Evolutionary conservation across 371 early-diverging fungal species (phyloP), one percentile per base, ranked within the genome.

Genomic region (Mucor indicus): DNA sequence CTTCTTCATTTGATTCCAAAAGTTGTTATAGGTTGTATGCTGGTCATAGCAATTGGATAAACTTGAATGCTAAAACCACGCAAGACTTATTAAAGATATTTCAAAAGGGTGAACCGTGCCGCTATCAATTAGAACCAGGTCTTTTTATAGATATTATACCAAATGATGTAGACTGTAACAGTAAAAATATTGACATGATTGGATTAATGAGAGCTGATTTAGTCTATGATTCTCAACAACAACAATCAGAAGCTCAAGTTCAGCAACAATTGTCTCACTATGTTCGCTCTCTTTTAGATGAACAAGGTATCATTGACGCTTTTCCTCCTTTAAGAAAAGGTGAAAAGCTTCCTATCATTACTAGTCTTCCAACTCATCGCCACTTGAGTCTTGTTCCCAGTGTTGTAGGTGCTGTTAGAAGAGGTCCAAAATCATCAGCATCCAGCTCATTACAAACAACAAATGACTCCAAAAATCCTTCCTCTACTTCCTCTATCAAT

Each of bases 41-140:
- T 50, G 74, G 74, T 29, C 67, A 73, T 48, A 61, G 74, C 7
- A 73, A 73, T 36, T 73, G 74, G 74, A 54, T 73, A 16, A 67
- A 56, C 19, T 58, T 73, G 12, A 38, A 39, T 29, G 36, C 32
- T 21, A 51, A 69, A 24, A 58, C 62, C 8, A 69, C 74, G 17
- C 55, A 57, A 30, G 74, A 73, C 21, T 47, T 73, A 20, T 21
- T 55, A 16, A 35, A 40, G 1, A 67, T 73, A 9, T 73, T 60
- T 38, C 42, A 50, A 40, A 55, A 52, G 4, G 74, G 74, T 1
- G 49, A 46, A 2, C 60, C 67, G 1, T 52, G 62, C n/a, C 67
- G 74, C 2, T 69, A 67, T 55, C 56, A 57, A 27, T 32, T 73
- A 6, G 45, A 62, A 12, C 50, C 62, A 1, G 65, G 63, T 4